These are phyloP conservation scores for Leucogyrophana mollusca DNA, from an alignment of 768 basidiomycete genomes.

Conservation along the genomic window DNA sequence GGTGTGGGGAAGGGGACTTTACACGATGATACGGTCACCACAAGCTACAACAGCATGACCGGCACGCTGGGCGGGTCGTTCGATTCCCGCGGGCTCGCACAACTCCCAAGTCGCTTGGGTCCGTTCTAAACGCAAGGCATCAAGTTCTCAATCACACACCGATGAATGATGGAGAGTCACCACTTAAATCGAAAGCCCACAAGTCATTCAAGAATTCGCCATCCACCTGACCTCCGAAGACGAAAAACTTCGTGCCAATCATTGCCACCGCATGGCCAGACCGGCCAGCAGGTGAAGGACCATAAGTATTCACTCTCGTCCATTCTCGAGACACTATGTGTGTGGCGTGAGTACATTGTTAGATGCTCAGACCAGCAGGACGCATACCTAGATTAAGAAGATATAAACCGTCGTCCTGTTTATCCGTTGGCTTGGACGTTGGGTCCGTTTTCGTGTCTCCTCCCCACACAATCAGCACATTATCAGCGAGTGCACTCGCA, in stretches of 20 bases:
- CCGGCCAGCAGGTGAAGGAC: constrained; percentile 79
- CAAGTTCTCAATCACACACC: constrained; percentile 1
- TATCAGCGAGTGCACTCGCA: constrained; percentile 92
- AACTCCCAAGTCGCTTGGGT: constrained; percentile 83
- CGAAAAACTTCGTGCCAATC: constrained; percentile 86
- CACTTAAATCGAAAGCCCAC: constrained; percentile 90
- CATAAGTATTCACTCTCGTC: constrained; percentile 81
- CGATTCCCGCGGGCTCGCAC: constrained; percentile 58
- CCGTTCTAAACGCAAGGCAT: constrained; percentile 55
- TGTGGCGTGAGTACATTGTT: constrained; percentile 5
- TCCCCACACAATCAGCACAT: constrained; percentile 96
- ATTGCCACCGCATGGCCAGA: constrained; percentile 97
- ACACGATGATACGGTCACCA: constrained; percentile 85
- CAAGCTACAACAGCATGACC: constrained; percentile 88
- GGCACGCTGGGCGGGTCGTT: constrained; percentile 78
- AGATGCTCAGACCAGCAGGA: not conserved
- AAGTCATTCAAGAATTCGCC: constrained; percentile 93
- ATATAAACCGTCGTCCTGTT: constrained; percentile 91
- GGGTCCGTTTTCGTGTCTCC: constrained; percentile 89
- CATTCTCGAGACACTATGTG: constrained; percentile 85
- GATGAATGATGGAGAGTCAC: constrained; percentile 1
- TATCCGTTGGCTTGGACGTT: constrained; percentile 59
- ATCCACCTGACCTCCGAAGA: constrained; percentile 96
- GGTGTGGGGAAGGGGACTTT: too few relatives aligned
- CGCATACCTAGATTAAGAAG: constrained; percentile 83